Percentiles rank a stretch among this genome's conserved stretches.
These are phyloP conservation scores for Pugionium cornutum DNA, from an alignment of 345 rosid genomes.

Conservation along the genomic window DNA sequence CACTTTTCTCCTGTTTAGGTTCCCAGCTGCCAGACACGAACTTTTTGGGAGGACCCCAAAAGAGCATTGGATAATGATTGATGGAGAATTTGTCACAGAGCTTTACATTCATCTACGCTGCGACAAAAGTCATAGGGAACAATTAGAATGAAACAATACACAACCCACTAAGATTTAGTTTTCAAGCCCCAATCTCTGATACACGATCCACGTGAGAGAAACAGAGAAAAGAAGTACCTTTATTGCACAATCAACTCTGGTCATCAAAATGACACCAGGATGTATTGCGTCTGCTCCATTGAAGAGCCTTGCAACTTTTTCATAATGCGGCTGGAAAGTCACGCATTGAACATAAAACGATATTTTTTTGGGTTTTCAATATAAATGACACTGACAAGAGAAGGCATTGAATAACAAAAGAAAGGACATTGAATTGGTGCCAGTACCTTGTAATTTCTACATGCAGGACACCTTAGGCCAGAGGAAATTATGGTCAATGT, in stretches of 20 bases:
- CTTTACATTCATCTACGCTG: conserved; percentile 86
- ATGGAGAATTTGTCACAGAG: conserved; percentile 90
- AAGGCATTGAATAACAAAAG: conserved; percentile 14
- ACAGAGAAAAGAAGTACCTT: conserved; percentile 55
- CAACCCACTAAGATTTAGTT: background rate
- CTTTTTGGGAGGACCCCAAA: conserved; percentile 76
- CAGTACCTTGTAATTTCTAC: conserved; percentile 91
- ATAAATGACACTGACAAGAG: conserved; percentile 27
- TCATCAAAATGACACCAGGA: conserved; percentile 81
- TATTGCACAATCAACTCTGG: conserved; percentile 88
- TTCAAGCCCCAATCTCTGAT: conserved; percentile 2
- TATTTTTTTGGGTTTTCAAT: background rate
- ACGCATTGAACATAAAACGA: background rate
- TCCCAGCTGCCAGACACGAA: conserved; percentile 64
- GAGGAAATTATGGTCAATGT: conserved; percentile 12
- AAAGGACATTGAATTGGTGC: conserved; percentile 4
- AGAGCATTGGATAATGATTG: conserved; percentile 85
- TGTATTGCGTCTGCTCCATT: conserved; percentile 82
- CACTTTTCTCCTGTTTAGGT: conserved; percentile 62
- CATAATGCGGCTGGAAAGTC: conserved; percentile 81
- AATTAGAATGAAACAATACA: conserved; percentile 1
- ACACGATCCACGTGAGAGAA: conserved; percentile 19
- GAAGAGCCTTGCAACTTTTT: conserved; percentile 91
- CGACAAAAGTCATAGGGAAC: conserved; percentile 51
- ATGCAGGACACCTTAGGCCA: conserved; percentile 92